Percentiles rank a stretch among this genome's conserved stretches.
Evolutionary conservation across 2,329 filamentous ascomycete species (phyloP).

Genomic region (Neopestalotiopsis clavispora): DNA sequence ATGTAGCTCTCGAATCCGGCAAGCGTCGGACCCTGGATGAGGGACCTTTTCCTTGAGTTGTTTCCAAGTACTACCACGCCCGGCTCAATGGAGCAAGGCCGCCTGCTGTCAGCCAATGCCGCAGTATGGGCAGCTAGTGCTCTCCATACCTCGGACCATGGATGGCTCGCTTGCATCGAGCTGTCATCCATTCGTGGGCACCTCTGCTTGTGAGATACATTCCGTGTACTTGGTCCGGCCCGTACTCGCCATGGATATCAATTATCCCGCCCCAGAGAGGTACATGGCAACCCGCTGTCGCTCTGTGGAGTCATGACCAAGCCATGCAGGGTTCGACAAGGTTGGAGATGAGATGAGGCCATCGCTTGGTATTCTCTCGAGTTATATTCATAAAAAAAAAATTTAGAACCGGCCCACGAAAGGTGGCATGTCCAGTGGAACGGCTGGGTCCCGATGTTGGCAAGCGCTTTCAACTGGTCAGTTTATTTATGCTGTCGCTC

Average conservation of each 20-base stretch:
- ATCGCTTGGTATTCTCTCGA: conserved; percentile 12
- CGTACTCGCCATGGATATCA: neutral
- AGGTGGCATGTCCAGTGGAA: conserved; percentile 16
- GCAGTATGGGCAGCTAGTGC: conserved; percentile 1
- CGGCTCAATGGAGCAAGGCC: neutral
- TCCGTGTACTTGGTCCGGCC: neutral
- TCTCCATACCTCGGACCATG: neutral
- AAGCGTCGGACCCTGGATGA: neutral
- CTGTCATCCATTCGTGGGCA: conserved; percentile 1
- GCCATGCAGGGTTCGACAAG: conserved; percentile 16
- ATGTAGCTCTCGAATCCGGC: neutral
- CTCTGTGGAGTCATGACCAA: neutral
- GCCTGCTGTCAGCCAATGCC: neutral
- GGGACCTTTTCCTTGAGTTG: neutral
- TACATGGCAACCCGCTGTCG: neutral
- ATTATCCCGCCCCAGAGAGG: conserved; percentile 5
- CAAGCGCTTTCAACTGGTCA: conserved; percentile 3
- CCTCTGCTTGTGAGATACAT: neutral
- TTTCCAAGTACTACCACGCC: neutral
- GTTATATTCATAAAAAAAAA: neutral
- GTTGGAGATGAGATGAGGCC: conserved; percentile 13
- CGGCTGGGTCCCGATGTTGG: neutral
- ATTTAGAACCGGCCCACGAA: conserved; percentile 6
- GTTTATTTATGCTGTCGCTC: conserved; percentile 14
- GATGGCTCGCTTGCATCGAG: neutral